phyloP scores from a whole-genome alignment of 208 protist species.

The Crithidia thermophila region DNA sequence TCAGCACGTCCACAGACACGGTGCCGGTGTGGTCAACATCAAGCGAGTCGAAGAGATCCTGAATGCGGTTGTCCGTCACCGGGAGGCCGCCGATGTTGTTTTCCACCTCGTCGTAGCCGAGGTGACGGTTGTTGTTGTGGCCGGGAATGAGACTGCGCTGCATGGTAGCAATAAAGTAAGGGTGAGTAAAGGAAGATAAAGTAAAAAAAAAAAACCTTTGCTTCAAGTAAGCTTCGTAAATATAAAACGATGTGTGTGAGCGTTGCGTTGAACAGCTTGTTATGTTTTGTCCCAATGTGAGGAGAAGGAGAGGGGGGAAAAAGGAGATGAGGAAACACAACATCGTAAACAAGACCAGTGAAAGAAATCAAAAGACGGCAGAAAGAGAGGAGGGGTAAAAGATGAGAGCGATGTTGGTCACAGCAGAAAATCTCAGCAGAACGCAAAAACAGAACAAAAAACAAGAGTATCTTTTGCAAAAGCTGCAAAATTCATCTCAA shows the following conservation, averaged over 20 bases:
- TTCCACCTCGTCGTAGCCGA: slow-evolving; percentile 85
- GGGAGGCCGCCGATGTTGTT: slow-evolving; percentile 93
- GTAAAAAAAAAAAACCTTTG: neutral
- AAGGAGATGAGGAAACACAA: neutral
- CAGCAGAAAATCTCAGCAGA: no score
- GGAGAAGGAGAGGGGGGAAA: neutral
- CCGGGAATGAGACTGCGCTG: slow-evolving; percentile 80
- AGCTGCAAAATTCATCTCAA: no score
- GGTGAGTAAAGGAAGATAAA: neutral
- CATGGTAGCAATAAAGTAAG: slow-evolving; percentile 44
- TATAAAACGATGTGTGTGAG: neutral
- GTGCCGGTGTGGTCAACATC: slow-evolving; percentile 78
- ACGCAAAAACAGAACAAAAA: no score
- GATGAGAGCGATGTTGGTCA: no score
- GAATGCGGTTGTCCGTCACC: slow-evolving; percentile 89
- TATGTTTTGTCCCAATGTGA: no score
- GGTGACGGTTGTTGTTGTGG: slow-evolving; percentile 94
- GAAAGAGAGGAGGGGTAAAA: neutral
- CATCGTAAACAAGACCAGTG: neutral
- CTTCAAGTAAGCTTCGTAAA: neutral
- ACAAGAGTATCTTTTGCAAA: no score
- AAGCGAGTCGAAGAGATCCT: slow-evolving; percentile 89
- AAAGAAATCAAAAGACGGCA: neutral
- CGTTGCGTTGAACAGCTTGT: no score
- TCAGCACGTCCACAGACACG: slow-evolving; percentile 75